phyloP scores from a whole-genome alignment of 2,329 filamentous ascomycete genomes.

The Penicillium sp. region DNA sequence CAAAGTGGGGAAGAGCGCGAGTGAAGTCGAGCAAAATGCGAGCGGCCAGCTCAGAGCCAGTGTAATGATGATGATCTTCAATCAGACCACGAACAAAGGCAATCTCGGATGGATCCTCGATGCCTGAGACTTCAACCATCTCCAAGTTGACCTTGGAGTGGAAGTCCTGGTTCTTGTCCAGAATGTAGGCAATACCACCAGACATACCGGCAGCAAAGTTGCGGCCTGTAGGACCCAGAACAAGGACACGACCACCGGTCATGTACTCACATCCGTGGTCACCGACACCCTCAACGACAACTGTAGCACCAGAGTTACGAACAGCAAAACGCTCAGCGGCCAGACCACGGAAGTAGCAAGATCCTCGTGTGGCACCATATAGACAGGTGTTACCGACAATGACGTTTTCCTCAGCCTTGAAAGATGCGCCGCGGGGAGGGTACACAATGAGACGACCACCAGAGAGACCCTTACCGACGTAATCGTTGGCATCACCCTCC shows the following conservation, averaged over 20 bases:
- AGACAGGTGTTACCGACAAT: slow-evolving; percentile 92
- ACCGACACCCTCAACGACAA: slow-evolving; percentile 94
- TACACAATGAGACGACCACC: slow-evolving; percentile 93
- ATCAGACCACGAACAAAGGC: slow-evolving; percentile 88
- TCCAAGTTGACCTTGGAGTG: slow-evolving; percentile 92
- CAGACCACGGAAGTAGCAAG: slow-evolving; percentile 94
- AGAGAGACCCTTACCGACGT: slow-evolving; percentile 93
- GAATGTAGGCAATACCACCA: slow-evolving; percentile 91
- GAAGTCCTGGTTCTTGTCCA: slow-evolving; percentile 89
- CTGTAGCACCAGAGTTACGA: slow-evolving; percentile 91
- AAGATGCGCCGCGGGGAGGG: slow-evolving; percentile 84
- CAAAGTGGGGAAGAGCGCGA: slow-evolving; percentile 82
- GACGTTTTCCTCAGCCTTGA: slow-evolving; percentile 95
- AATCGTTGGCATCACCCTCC: slow-evolving; percentile 95
- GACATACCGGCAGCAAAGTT: slow-evolving; percentile 99
- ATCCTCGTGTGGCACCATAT: slow-evolving; percentile 88
- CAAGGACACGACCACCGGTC: slow-evolving; percentile 88
- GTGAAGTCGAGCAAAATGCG: slow-evolving; percentile 95
- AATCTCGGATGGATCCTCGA: slow-evolving; percentile 86
- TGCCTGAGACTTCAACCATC: slow-evolving; percentile 87
- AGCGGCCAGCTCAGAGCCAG: slow-evolving; percentile 89
- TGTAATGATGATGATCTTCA: slow-evolving; percentile 97
- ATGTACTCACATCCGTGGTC: slow-evolving; percentile 99
- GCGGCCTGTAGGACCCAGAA: slow-evolving; percentile 85
- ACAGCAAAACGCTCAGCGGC: slow-evolving; percentile 96